These are phyloP conservation scores for Peronospora destructor DNA, from an alignment of 352 stramenopile genomes.

Conservation along the genomic window DNA sequence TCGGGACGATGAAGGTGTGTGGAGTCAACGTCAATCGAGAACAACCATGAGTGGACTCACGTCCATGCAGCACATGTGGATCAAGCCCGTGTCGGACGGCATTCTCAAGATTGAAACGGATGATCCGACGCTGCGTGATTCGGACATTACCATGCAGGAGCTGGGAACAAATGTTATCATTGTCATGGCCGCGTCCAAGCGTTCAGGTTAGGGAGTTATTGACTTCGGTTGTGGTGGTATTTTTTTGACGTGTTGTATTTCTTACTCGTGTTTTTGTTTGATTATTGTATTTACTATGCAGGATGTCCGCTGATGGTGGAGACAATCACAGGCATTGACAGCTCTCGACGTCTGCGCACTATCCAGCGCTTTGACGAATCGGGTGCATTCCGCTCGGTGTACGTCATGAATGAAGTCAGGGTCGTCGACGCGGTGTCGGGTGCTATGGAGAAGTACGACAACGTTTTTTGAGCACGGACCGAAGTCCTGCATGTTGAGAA, in stretches of 20 bases:
- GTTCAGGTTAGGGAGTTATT: constrained; percentile 39
- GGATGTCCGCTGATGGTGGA: constrained; percentile 76
- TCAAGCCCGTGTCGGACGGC: constrained; percentile 79
- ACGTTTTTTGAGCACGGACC: constrained; percentile 52
- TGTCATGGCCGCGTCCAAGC: constrained; percentile 80
- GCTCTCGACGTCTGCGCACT: constrained; percentile 67
- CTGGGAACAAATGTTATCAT: constrained; percentile 76
- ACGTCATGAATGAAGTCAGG: constrained; percentile 83
- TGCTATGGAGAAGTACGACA: constrained; percentile 84
- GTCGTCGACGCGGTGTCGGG: constrained; percentile 82
- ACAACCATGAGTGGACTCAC: constrained; percentile 83
- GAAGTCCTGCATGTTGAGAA: background rate
- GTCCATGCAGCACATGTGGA: constrained; percentile 84
- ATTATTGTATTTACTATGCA: constrained; percentile 13
- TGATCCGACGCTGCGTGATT: constrained; percentile 65
- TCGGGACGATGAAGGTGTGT: constrained; percentile 79
- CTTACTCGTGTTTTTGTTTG: background rate
- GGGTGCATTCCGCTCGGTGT: constrained; percentile 79
- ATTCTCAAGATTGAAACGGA: constrained; percentile 86
- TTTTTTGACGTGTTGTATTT: background rate
- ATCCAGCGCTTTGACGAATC: constrained; percentile 85
- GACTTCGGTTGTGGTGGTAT: background rate
- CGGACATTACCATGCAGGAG: constrained; percentile 85
- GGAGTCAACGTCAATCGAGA: constrained; percentile 78
- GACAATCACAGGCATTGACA: constrained; percentile 80